Conservation (phyloP, 805 yeast genomes). For the Saccharomycopsis amapae region DNA sequence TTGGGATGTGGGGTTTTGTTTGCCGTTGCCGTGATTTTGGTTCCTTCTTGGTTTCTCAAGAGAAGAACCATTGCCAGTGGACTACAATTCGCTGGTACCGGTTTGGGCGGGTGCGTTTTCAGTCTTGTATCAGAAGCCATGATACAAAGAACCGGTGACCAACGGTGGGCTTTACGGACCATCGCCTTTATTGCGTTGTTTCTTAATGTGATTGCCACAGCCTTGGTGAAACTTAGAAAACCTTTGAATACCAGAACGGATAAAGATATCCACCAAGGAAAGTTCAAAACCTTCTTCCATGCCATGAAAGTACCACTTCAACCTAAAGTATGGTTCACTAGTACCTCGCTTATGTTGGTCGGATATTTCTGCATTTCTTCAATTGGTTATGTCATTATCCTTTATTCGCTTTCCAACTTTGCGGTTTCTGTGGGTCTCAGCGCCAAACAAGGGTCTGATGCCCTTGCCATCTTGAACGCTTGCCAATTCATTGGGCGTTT, state of each 20-base stretch:
- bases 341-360: slow-evolving; percentile 30
- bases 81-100: slow-evolving; percentile 43
- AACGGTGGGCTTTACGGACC: slow-evolving; percentile 42
- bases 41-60: slow-evolving; percentile 50
- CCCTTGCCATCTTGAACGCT: slow-evolving; percentile 40
- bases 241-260: slow-evolving; percentile 18
- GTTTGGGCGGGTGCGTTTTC: slow-evolving; percentile 43
- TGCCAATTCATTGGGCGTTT: slow-evolving; percentile 47
- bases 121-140: slow-evolving; percentile 37
- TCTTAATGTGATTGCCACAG: slow-evolving; percentile 33
- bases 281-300: slow-evolving; percentile 21
- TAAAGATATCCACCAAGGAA: slow-evolving; percentile 12
- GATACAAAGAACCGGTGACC: slow-evolving; percentile 35
- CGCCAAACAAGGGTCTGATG: slow-evolving; percentile 35
- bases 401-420: slow-evolving; percentile 42
- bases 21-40: slow-evolving; percentile 42
- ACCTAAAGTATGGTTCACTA: slow-evolving; percentile 25
- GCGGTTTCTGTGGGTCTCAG: slow-evolving; percentile 42
- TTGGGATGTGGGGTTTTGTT: slow-evolving; percentile 43
- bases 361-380: slow-evolving; percentile 33
- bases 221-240: slow-evolving; percentile 41
- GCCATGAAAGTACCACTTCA: slow-evolving; percentile 33
- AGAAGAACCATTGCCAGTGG: slow-evolving; percentile 45
- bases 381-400: slow-evolving; percentile 38
- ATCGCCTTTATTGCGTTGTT: slow-evolving; percentile 36